These are phyloP conservation scores for Yarrowia sp. DNA, from an alignment of 805 yeast species.

Conservation along the genomic window DNA sequence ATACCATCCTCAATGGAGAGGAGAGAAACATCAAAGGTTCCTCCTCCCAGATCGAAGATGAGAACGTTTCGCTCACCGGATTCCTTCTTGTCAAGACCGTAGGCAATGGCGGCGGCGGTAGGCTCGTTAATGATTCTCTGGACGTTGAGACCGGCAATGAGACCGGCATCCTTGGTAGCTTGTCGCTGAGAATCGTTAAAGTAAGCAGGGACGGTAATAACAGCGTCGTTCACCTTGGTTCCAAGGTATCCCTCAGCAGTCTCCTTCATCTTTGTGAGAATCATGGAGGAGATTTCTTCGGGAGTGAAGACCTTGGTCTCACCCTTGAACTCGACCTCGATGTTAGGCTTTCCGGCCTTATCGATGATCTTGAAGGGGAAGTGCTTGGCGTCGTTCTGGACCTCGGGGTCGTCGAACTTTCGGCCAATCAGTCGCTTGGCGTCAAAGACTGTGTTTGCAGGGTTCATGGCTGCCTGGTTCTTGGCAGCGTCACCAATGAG, in stretches of 20 bases:
- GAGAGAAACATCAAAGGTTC: slow-evolving; percentile 95
- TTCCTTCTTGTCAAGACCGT: slow-evolving; percentile 75
- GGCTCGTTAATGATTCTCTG: slow-evolving; percentile 95
- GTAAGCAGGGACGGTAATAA: slow-evolving; percentile 94
- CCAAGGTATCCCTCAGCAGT: slow-evolving; percentile 91
- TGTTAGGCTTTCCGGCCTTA: slow-evolving; percentile 82
- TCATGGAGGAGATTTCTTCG: slow-evolving; percentile 93
- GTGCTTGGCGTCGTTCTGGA: slow-evolving; percentile 79
- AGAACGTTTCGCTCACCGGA: slow-evolving; percentile 84
- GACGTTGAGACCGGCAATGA: slow-evolving; percentile 93
- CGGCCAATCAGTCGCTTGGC: slow-evolving; percentile 92
- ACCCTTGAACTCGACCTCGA: slow-evolving; percentile 85
- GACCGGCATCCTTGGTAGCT: slow-evolving; percentile 96
- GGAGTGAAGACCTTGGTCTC: slow-evolving; percentile 86
- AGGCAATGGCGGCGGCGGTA: slow-evolving; percentile 98
- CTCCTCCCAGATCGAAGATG: slow-evolving; percentile 89
- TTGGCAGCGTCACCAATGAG: slow-evolving; percentile 97
- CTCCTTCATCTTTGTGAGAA: slow-evolving; percentile 88
- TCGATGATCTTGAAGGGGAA: slow-evolving; percentile 83
- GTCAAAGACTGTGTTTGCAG: slow-evolving; percentile 87
- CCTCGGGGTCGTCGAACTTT: slow-evolving; percentile 77
- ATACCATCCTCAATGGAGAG: slow-evolving; percentile 93
- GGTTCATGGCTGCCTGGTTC: slow-evolving; percentile 97
- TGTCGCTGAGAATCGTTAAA: slow-evolving; percentile 97
- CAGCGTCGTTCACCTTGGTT: slow-evolving; percentile 83